A percentile compares a stretch with the other conserved stretches of the same genome.
Conservation (phyloP, 2,329 filamentous ascomycete genomes). For the Beauveria sp. region DNA sequence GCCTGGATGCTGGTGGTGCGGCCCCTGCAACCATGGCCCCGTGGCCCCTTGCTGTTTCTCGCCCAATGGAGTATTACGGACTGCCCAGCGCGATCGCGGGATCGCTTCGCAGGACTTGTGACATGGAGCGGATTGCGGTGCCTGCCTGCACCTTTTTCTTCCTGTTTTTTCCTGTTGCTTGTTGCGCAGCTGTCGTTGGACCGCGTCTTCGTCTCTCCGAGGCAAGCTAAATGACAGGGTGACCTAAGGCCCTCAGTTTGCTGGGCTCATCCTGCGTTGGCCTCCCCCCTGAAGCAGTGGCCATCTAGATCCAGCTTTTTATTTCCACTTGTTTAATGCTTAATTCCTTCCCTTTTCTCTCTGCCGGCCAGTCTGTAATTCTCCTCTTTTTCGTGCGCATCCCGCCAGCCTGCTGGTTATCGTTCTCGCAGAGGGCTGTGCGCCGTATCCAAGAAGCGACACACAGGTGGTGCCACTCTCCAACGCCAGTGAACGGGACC, state of each 20-base stretch:
- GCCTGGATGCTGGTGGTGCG: not conserved
- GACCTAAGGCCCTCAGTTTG: not conserved
- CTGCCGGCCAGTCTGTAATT: not conserved
- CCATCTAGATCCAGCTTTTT: not conserved
- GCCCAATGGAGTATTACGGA: constrained; percentile 2
- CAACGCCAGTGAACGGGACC: not conserved
- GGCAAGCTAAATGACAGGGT: not conserved
- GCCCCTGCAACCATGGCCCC: not conserved
- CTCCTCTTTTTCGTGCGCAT: not conserved
- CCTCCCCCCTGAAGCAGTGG: not conserved
- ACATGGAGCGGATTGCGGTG: not conserved
- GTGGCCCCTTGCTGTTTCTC: not conserved
- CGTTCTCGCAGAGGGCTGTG: constrained; percentile 3
- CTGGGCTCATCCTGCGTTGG: not conserved
- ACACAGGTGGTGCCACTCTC: constrained; percentile 4
- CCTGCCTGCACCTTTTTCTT: not conserved
- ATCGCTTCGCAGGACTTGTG: not conserved
- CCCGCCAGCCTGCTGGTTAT: not conserved
- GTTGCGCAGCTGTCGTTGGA: not conserved
- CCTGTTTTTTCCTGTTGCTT: not conserved
- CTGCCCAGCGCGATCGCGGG: constrained; percentile 2
- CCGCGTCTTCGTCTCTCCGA: not conserved
- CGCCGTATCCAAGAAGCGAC: not conserved
- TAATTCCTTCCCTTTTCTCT: not conserved
- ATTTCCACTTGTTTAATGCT: not conserved